phyloP scores from a whole-genome alignment of 1,139 yeast genomes.

The Nakaseomyces glabratus region DNA sequence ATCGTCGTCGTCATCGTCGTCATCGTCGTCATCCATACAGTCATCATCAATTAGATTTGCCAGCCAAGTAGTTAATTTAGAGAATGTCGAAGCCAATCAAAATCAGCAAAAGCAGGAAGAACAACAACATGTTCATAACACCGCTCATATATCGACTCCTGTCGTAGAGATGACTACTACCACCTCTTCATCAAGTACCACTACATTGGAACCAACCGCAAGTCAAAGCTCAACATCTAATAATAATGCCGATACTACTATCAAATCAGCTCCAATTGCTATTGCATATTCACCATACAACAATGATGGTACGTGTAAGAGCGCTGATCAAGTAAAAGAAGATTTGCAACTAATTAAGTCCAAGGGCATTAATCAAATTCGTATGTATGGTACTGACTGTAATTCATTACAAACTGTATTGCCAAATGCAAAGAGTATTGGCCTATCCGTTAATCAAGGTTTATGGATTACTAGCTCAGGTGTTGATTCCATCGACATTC shows the following conservation, averaged over 20 bases:
- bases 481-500: conserved; percentile 55
- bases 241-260: conserved; percentile 17
- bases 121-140: conserved; percentile 5
- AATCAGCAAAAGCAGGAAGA: conserved; percentile 3
- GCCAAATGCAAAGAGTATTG: conserved; percentile 50
- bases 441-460: conserved; percentile 75
- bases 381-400: conserved; percentile 86
- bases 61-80: conserved; percentile 3
- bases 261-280: conserved; percentile 41
- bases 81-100: conserved; percentile 3
- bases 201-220: conserved; percentile 12
- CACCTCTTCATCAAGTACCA: conserved; percentile 9
- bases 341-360: conserved; percentile 51
- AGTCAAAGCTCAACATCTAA: conserved; percentile 17
- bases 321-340: conserved; percentile 40
- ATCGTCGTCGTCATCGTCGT: background rate
- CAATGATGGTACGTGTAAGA: conserved; percentile 59
- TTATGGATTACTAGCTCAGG: conserved; percentile 69
- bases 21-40: background rate
- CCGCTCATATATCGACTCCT: conserved; percentile 6
- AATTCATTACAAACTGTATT: conserved; percentile 54
- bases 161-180: conserved; percentile 9
- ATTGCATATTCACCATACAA: conserved; percentile 78
- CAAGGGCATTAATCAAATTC: conserved; percentile 55
- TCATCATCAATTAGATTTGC: conserved; percentile 3